A percentile compares a stretch with the other conserved stretches of the same genome.
These are phyloP conservation scores for Collybia nuda DNA, from an alignment of 768 basidiomycete genomes.

Conservation along the genomic window DNA sequence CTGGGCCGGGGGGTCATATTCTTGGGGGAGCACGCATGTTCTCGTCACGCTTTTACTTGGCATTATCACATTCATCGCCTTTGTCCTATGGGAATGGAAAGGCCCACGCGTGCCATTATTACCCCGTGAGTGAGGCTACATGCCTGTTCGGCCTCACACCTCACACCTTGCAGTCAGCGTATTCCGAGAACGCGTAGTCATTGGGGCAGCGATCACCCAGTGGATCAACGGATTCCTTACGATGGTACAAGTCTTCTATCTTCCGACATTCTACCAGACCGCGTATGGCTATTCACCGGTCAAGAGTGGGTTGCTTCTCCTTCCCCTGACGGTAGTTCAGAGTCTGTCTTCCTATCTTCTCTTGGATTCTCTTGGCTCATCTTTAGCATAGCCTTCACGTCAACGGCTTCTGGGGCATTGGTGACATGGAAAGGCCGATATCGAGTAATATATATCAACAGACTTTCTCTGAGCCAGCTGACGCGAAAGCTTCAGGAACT, in stretches of 20 bases:
- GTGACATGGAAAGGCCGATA: conserved; percentile 53
- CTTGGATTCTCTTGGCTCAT: neutral
- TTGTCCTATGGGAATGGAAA: conserved; percentile 56
- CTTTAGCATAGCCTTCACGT: conserved; percentile 9
- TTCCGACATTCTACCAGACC: too few species aligned
- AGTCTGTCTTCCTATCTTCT: conserved; percentile 27
- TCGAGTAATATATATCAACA: conserved; percentile 23
- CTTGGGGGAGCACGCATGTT: conserved; percentile 53
- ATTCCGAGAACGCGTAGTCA: too few species aligned
- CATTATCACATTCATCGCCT: conserved; percentile 33
- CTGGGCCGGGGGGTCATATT: conserved; percentile 53
- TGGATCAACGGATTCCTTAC: too few species aligned
- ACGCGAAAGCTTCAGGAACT: conserved; percentile 11
- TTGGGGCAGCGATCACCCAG: too few species aligned
- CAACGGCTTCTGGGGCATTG: conserved; percentile 36
- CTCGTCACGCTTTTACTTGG: conserved; percentile 45
- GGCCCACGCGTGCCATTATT: conserved; percentile 52
- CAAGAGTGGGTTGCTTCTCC: too few species aligned
- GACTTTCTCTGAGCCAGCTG: neutral
- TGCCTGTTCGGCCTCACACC: too few species aligned
- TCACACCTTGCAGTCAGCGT: too few species aligned
- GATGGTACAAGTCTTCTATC: too few species aligned
- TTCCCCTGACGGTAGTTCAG: too few species aligned
- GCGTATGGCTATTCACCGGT: too few species aligned
- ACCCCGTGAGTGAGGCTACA: conserved; percentile 32